Conservation (phyloP, 2,329 filamentous ascomycete genomes). For the Phaeosphaeriaceae sp. region DNA sequence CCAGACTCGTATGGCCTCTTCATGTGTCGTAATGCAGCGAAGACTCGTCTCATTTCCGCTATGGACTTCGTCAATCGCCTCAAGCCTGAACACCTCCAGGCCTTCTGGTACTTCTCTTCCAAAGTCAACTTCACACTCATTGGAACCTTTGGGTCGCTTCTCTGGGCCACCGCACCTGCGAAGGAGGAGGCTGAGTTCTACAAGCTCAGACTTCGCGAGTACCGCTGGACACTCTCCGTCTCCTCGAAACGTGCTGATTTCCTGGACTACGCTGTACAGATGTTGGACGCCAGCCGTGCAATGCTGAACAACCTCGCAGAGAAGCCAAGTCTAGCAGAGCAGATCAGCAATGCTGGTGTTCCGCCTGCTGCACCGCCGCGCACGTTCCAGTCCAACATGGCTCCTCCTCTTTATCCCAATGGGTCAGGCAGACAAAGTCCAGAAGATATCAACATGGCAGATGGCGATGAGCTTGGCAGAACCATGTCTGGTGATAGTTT, state of each 20-base stretch:
- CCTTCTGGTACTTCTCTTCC: slow-evolving; percentile 91
- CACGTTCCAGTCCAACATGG: slow-evolving; percentile 31
- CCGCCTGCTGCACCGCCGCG: slow-evolving; percentile 37
- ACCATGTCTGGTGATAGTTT: slow-evolving; percentile 39
- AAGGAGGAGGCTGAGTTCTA: slow-evolving; percentile 94
- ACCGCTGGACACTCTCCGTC: slow-evolving; percentile 91
- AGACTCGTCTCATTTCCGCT: slow-evolving; percentile 90
- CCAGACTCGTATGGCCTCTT: slow-evolving; percentile 83
- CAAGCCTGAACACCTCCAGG: slow-evolving; percentile 81
- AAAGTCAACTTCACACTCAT: slow-evolving; percentile 94
- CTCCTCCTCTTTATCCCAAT: slow-evolving; percentile 20
- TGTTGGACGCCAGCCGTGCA: slow-evolving; percentile 53
- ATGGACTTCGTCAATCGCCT: slow-evolving; percentile 98
- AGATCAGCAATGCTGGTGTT: slow-evolving; percentile 48
- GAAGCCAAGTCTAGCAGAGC: slow-evolving; percentile 50
- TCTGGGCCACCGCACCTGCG: slow-evolving; percentile 88
- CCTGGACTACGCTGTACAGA: slow-evolving; percentile 54
- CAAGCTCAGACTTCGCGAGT: slow-evolving; percentile 81
- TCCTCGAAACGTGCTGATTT: slow-evolving; percentile 73
- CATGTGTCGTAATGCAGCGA: slow-evolving; percentile 92
- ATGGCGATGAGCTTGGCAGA: slow-evolving; percentile 27
- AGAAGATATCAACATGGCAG: slow-evolving; percentile 39
- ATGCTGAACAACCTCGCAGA: slow-evolving; percentile 55
- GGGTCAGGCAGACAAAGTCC: slow-evolving; percentile 15
- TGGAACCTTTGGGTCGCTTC: slow-evolving; percentile 87